These are phyloP conservation scores for Onygenales sp. DNA, from an alignment of 2,329 filamentous ascomycete genomes.

Conservation along the genomic window DNA sequence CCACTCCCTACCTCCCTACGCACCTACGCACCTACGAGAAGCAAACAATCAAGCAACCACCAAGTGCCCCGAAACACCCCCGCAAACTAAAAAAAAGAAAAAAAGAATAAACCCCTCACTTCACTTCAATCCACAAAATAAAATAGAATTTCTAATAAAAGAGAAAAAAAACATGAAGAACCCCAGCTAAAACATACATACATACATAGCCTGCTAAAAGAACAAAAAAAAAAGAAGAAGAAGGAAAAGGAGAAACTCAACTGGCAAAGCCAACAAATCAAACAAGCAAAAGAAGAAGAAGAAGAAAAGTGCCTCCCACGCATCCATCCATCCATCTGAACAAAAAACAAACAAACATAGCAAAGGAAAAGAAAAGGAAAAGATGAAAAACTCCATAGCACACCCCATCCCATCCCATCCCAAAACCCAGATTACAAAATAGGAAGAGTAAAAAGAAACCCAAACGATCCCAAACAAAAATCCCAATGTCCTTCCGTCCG, in stretches of 20 bases:
- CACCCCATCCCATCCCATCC: background rate
- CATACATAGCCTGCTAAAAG: background rate
- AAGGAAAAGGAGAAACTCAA: background rate
- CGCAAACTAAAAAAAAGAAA: background rate
- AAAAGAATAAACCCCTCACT: background rate
- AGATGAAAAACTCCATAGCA: conserved; percentile 5
- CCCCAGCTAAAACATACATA: conserved; percentile 1
- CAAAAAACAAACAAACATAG: background rate
- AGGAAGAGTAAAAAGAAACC: background rate
- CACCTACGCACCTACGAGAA: too few relatives aligned
- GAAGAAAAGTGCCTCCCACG: background rate
- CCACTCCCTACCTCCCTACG: too few relatives aligned
- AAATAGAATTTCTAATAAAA: conserved; percentile 1
- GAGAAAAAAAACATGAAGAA: conserved; percentile 1
- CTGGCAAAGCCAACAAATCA: conserved; percentile 5
- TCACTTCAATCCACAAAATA: background rate
- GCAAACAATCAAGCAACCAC: too few relatives aligned
- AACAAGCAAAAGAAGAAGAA: conserved; percentile 3
- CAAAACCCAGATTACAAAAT: too few relatives aligned
- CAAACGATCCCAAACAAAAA: background rate
- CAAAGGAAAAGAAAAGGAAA: conserved; percentile 5
- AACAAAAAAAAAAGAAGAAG: conserved; percentile 1
- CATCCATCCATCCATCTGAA: background rate
- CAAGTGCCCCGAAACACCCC: background rate
- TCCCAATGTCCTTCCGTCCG: background rate